These are phyloP conservation scores for Phytophthora nicotianae DNA, from an alignment of 352 stramenopile genomes.

Conservation along the genomic window DNA sequence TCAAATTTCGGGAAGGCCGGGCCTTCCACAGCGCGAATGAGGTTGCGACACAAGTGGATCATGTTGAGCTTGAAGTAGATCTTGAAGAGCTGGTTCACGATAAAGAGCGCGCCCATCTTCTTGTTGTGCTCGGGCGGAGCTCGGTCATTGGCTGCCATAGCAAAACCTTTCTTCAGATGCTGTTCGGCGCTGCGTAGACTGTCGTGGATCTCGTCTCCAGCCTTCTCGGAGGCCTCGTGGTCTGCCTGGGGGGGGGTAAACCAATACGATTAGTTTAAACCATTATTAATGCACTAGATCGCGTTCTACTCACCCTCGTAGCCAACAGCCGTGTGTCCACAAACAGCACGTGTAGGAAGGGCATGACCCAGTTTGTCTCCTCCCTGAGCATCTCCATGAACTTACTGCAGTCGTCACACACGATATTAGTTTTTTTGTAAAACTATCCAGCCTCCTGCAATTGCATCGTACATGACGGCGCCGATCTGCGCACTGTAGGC, in stretches of 20 bases:
- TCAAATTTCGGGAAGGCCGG: slow-evolving; percentile 82
- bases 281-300: not conserved
- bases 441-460: too few relatives aligned
- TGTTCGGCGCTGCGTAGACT: slow-evolving; percentile 82
- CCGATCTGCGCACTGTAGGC: slow-evolving; percentile 74
- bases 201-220: slow-evolving; percentile 80
- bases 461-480: slow-evolving; percentile 63
- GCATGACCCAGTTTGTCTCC: slow-evolving; percentile 88
- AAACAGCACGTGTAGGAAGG: slow-evolving; percentile 80
- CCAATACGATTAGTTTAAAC: slow-evolving; percentile 10
- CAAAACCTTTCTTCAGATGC: slow-evolving; percentile 87
- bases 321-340: slow-evolving; percentile 82
- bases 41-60: slow-evolving; percentile 95
- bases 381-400: slow-evolving; percentile 88
- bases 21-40: slow-evolving; percentile 88
- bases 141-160: slow-evolving; percentile 86
- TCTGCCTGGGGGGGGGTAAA: slow-evolving; percentile 70
- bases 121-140: slow-evolving; percentile 82
- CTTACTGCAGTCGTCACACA: slow-evolving; percentile 48
- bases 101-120: slow-evolving; percentile 87
- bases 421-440: too few relatives aligned
- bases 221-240: slow-evolving; percentile 58
- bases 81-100: slow-evolving; percentile 97
- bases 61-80: slow-evolving; percentile 97
- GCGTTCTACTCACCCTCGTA: slow-evolving; percentile 37